Evolutionary conservation across 2,329 filamentous ascomycete genomes (phyloP), one percentile per base, ranked within the genome.

Genomic region (Lomentospora prolificans): DNA sequence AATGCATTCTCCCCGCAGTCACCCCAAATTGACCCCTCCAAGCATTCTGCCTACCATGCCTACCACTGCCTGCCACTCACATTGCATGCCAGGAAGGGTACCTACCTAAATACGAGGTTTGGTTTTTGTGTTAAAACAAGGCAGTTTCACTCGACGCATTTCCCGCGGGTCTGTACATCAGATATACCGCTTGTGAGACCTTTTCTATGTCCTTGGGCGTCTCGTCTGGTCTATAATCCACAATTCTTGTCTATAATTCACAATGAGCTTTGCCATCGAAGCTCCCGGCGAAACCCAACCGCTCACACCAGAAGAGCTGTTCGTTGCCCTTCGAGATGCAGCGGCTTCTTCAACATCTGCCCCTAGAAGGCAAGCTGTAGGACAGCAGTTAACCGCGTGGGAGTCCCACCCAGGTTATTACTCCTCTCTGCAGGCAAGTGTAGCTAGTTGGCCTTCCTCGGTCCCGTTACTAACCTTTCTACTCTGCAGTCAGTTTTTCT

Each of bases 241-340:
- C n/a, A n/a, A n/a, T n/a, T n/a, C n/a, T n/a, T n/a, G n/a, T n/a
- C n/a, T n/a, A n/a, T n/a, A n/a, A n/a, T 41, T 22, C 46, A 67
- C 58, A 64, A 89, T 89, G 86, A 81, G 76, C 67, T 85, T 85
- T 68, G 71, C 80, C 58, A 83, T 95, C 66, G 90, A 95, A 73
- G 84, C 90, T 58, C 80, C 88, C 5, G 90, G 87, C 61, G 90
- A 94, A 72, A 86, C 90, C 48, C 90, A 78, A 62, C 87, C 87
- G 55, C 74, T 91, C 60, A 83, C 70, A 58, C 69, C 79, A 57
- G 75, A 79, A 57, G 80, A 84, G 65, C 78, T 91, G 25, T 83
- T 81, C 64, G 79, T 80, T 60, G 79, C 80, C 9, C 73, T 91
- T 55, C 74, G 83, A 58, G 75, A 80, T 56, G 85, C 85, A 31